Conservation (phyloP, 176 grass and related monocot species). For the Typha latifolia region DNA sequence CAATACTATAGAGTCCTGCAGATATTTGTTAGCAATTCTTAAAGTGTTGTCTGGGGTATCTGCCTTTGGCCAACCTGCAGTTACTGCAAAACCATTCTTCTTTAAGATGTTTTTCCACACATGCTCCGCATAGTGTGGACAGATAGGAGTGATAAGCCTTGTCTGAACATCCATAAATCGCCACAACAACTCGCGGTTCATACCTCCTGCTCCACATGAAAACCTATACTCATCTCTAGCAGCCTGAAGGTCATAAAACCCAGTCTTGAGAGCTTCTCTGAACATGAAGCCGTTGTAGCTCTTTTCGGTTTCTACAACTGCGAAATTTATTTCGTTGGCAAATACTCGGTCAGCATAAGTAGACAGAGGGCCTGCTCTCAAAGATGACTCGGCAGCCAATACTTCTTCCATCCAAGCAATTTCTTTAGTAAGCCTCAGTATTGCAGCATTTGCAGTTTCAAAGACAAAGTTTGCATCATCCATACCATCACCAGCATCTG, state of each 20-base stretch:
- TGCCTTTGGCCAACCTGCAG: slow-evolving; percentile 53
- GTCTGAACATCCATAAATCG: slow-evolving; percentile 75
- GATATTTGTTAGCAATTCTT: slow-evolving; percentile 61
- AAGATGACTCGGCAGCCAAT: slow-evolving; percentile 38
- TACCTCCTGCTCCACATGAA: slow-evolving; percentile 51
- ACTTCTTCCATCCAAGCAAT: slow-evolving; percentile 85
- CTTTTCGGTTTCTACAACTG: slow-evolving; percentile 58
- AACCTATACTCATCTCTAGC: slow-evolving; percentile 74
- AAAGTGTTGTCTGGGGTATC: slow-evolving; percentile 42
- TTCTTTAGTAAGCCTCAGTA: slow-evolving; percentile 74
- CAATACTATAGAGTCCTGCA: slow-evolving; percentile 60
- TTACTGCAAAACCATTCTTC: slow-evolving; percentile 53
- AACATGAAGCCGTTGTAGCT: slow-evolving; percentile 72
- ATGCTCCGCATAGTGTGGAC: slow-evolving; percentile 67
- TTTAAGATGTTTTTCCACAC: slow-evolving; percentile 53
- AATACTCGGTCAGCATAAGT: slow-evolving; percentile 63
- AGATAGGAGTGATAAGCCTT: slow-evolving; percentile 48
- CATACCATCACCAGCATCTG: slow-evolving; percentile 87
- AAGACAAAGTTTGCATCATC: slow-evolving; percentile 86
- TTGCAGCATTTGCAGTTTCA: slow-evolving; percentile 77
- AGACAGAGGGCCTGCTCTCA: slow-evolving; percentile 34
- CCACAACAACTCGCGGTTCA: slow-evolving; percentile 52
- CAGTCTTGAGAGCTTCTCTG: slow-evolving; percentile 62
- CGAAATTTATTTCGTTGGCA: slow-evolving; percentile 67
- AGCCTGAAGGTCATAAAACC: slow-evolving; percentile 72